These are phyloP conservation scores for Acanthamoeba triangularis DNA, from an alignment of 208 protist genomes.

Conservation along the genomic window DNA sequence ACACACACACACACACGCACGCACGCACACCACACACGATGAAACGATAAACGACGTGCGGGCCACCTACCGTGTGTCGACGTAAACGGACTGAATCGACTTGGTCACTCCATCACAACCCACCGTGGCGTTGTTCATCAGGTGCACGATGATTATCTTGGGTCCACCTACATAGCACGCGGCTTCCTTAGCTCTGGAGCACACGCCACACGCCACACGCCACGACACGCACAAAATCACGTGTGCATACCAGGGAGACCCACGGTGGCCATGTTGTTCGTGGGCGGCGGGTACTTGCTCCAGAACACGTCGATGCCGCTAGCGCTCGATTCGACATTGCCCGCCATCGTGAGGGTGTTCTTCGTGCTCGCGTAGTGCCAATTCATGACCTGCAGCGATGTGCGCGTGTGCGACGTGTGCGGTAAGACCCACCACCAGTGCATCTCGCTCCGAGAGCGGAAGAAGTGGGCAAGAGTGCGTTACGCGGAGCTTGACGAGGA, in stretches of 20 bases:
- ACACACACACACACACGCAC: no score
- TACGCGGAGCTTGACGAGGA: constrained; percentile 15
- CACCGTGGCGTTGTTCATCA: constrained; percentile 18
- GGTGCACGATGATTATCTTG: not conserved
- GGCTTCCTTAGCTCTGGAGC: not conserved
- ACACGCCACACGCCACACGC: no score
- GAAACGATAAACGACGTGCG: no score
- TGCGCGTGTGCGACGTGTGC: no score
- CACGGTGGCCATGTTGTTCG: not conserved
- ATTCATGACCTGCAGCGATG: not conserved
- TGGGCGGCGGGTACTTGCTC: constrained; percentile 8
- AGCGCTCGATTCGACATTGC: not conserved
- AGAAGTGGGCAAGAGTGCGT: no score
- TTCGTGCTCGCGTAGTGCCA: constrained; percentile 5
- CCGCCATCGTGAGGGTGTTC: not conserved
- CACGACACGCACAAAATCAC: not conserved
- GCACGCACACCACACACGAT: no score
- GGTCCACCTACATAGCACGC: not conserved
- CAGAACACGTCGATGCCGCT: constrained; percentile 27
- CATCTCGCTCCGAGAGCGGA: no score
- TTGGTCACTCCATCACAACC: not conserved
- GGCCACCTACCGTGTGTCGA: not conserved
- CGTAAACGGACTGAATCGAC: constrained; percentile 1
- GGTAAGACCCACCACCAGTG: no score
- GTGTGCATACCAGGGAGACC: not conserved